Conservation (phyloP, 2,329 filamentous ascomycete species). For the Aspergillus brasiliensis region DNA sequence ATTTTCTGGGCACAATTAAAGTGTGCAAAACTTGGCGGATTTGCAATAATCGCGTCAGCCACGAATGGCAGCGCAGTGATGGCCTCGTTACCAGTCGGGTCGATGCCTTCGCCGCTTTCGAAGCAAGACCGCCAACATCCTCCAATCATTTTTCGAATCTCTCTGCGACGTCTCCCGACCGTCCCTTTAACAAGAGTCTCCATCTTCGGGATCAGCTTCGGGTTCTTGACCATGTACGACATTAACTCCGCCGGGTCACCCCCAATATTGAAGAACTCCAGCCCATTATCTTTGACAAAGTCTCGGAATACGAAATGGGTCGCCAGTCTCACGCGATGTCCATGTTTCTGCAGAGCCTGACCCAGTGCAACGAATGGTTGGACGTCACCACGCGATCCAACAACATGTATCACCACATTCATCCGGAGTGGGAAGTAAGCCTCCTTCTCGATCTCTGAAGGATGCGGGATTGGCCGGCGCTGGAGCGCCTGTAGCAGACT, state of each 20-base stretch:
- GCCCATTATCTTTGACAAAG: slow-evolving; percentile 69
- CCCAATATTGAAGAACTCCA: slow-evolving; percentile 75
- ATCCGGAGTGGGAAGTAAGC: slow-evolving; percentile 1
- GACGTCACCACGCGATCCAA: slow-evolving; percentile 73
- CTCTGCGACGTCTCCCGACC: slow-evolving; percentile 70
- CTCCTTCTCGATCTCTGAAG: no score
- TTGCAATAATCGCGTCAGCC: slow-evolving; percentile 79
- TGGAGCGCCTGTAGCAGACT: no score
- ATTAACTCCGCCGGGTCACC: slow-evolving; percentile 73
- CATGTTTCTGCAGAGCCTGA: slow-evolving; percentile 64
- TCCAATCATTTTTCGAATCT: slow-evolving; percentile 73
- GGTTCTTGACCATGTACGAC: slow-evolving; percentile 90
- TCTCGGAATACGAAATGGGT: slow-evolving; percentile 69
- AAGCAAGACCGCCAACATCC: slow-evolving; percentile 85
- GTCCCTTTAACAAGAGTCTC: slow-evolving; percentile 75
- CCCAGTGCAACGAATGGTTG: slow-evolving; percentile 74
- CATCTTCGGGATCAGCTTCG: slow-evolving; percentile 79
- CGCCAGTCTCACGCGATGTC: slow-evolving; percentile 71
- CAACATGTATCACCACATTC: slow-evolving; percentile 73
- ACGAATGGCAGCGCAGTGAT: slow-evolving; percentile 66
- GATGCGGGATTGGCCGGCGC: no score
- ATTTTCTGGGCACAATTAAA: slow-evolving; percentile 75
- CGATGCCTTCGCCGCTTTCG: slow-evolving; percentile 68
- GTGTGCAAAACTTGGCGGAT: slow-evolving; percentile 74
- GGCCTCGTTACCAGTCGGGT: slow-evolving; percentile 52